phyloP scores from a whole-genome alignment of 345 rosid genomes.

The Euclidium syriacum region DNA sequence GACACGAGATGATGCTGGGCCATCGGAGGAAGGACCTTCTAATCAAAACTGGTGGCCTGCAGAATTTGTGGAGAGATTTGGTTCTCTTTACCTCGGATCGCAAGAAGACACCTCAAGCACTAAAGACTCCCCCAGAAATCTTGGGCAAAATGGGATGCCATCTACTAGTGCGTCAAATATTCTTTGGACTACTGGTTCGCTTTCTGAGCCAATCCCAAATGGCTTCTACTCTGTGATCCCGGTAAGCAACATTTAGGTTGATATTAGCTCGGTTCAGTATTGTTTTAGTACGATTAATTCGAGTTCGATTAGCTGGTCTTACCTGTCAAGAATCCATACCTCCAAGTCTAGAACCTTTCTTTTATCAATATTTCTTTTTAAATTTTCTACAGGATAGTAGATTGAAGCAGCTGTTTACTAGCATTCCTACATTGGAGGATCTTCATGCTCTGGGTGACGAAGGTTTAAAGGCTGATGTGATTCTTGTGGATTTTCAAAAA shows the following conservation, averaged over 20 bases:
- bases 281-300: not conserved
- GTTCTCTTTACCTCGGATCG: conserved; percentile 64
- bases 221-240: conserved; percentile 86
- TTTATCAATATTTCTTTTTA: not conserved
- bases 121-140: conserved; percentile 57
- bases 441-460: conserved; percentile 76
- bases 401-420: conserved; percentile 65
- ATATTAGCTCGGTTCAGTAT: not conserved
- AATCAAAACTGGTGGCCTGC: conserved; percentile 83
- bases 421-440: conserved; percentile 81
- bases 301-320: not conserved
- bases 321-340: not conserved
- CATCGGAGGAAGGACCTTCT: conserved; percentile 63
- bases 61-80: conserved; percentile 73
- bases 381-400: conserved; percentile 57
- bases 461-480: conserved; percentile 68
- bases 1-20: conserved; percentile 60
- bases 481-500: conserved; percentile 76
- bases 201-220: conserved; percentile 75
- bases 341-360: not conserved
- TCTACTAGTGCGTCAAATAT: conserved; percentile 73
- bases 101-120: conserved; percentile 55
- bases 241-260: conserved; percentile 36
- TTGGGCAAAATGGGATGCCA: conserved; percentile 57
- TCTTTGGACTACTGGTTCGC: conserved; percentile 88